phyloP scores from a whole-genome alignment of 1,284 basidiomycete genomes.

The Pseudomicrostroma phylloplanum region DNA sequence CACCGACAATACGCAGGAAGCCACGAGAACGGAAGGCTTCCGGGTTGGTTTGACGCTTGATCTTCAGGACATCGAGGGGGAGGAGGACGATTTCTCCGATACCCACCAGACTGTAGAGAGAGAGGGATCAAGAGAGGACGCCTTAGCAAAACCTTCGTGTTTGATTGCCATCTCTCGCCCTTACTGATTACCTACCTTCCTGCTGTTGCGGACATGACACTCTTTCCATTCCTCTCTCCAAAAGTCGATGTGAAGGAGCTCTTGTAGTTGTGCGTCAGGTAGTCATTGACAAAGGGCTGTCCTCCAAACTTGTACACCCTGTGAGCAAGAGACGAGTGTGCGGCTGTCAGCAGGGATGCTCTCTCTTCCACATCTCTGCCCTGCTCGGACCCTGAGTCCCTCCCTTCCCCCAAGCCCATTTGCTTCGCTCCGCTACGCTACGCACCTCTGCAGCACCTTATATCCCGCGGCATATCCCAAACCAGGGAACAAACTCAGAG shows the following conservation, averaged over 20 bases:
- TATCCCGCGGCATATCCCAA: constrained; percentile 87
- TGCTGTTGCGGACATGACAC: constrained; percentile 90
- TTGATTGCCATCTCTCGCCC: too few species aligned
- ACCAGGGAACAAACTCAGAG: constrained; percentile 90
- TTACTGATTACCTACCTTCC: constrained; percentile 55
- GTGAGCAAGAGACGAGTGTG: too few species aligned
- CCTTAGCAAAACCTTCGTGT: too few species aligned
- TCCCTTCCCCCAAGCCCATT: too few species aligned
- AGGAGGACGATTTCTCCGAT: constrained; percentile 95
- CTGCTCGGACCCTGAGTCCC: too few species aligned
- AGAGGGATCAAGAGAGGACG: constrained; percentile 2
- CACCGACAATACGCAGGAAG: constrained; percentile 77
- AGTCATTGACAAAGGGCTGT: constrained; percentile 93
- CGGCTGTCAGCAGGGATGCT: too few species aligned
- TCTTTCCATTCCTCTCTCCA: constrained; percentile 91
- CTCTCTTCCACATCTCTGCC: too few species aligned
- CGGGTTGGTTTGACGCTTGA: constrained; percentile 64
- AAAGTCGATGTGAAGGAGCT: constrained; percentile 71
- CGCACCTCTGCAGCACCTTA: constrained; percentile 59
- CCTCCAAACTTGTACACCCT: constrained; percentile 76
- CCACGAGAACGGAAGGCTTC: constrained; percentile 58
- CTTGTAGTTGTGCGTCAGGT: constrained; percentile 73
- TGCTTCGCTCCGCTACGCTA: too few species aligned
- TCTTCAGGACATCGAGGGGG: constrained; percentile 92
- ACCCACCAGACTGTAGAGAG: constrained; percentile 18